A percentile compares a stretch with the other conserved stretches of the same genome.
These are phyloP conservation scores for Zopfia rhizophila DNA, from an alignment of 2,329 filamentous ascomycete genomes.

Conservation along the genomic window DNA sequence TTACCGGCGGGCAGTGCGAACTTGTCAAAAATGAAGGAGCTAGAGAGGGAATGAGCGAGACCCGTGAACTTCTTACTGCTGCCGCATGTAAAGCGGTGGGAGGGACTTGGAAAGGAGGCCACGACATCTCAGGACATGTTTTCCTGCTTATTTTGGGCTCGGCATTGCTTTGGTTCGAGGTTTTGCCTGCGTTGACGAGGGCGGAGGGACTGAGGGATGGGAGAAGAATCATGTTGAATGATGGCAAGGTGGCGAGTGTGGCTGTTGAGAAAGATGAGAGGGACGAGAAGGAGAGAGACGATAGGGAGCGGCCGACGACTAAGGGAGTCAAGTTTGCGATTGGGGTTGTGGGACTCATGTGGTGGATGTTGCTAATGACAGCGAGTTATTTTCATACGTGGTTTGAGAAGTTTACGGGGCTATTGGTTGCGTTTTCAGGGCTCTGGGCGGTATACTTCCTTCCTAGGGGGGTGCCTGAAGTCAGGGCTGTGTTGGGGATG, in stretches of 20 bases:
- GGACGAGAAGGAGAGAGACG: constrained; percentile 54
- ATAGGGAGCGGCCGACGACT: constrained; percentile 48
- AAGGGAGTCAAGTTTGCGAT: constrained; percentile 66
- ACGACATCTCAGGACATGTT: constrained; percentile 96
- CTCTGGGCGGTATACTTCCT: constrained; percentile 61
- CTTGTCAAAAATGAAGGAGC: constrained; percentile 61
- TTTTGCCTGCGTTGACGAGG: constrained; percentile 69
- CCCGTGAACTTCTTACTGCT: constrained; percentile 70
- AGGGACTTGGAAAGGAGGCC: constrained; percentile 88
- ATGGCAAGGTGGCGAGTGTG: constrained; percentile 68
- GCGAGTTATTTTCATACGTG: constrained; percentile 98
- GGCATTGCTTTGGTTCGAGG: constrained; percentile 83
- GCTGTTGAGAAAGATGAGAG: constrained; percentile 53
- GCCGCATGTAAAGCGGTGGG: constrained; percentile 85
- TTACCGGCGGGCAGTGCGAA: constrained; percentile 87
- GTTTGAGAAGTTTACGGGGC: constrained; percentile 82
- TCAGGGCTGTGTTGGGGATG: constrained; percentile 58
- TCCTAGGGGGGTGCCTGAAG: constrained; percentile 55
- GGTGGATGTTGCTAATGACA: constrained; percentile 99
- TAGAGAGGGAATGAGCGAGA: constrained; percentile 58
- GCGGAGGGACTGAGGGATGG: constrained; percentile 66
- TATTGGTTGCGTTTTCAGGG: constrained; percentile 58
- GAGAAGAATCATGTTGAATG: constrained; percentile 71
- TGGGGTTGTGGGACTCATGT: constrained; percentile 74
- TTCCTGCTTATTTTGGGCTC: constrained; percentile 90